These are phyloP conservation scores for Gorgonomyces haynaldii DNA, from an alignment of 192 early-diverging fungal species.

Conservation along the genomic window DNA sequence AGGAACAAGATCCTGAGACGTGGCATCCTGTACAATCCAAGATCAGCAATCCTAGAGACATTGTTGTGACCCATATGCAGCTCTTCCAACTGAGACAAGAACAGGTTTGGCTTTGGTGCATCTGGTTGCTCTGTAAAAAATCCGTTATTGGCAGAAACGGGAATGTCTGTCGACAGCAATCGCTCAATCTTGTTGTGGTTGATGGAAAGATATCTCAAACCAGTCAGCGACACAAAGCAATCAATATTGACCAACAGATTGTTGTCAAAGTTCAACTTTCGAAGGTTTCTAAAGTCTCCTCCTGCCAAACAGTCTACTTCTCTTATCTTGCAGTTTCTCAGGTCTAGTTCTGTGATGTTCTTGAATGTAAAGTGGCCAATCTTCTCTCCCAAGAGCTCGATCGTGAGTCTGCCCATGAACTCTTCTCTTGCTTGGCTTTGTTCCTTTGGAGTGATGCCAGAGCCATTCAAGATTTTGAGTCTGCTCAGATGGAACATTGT, in stretches of 20 bases:
- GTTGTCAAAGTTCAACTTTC: slow-evolving; percentile 46
- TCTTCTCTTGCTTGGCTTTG: slow-evolving; percentile 36
- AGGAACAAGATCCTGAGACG: slow-evolving; percentile 36
- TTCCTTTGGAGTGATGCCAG: slow-evolving; percentile 40
- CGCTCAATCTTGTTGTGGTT: slow-evolving; percentile 45
- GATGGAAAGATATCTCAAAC: slow-evolving; percentile 31
- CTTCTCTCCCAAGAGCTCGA: slow-evolving; percentile 47
- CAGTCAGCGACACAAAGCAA: slow-evolving; percentile 26
- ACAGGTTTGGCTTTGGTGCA: not conserved
- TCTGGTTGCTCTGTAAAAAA: not conserved
- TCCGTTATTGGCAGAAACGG: slow-evolving; percentile 3
- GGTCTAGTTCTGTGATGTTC: slow-evolving; percentile 42
- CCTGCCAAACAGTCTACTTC: slow-evolving; percentile 45
- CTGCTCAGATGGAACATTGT: slow-evolving; percentile 43
- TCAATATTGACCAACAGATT: slow-evolving; percentile 42
- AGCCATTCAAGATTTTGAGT: slow-evolving; percentile 49
- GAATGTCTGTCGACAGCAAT: slow-evolving; percentile 25
- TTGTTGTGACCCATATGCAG: slow-evolving; percentile 44
- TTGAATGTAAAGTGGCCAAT: slow-evolving; percentile 45
- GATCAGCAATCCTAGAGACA: slow-evolving; percentile 37
- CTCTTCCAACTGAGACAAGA: slow-evolving; percentile 41
- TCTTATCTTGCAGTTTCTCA: slow-evolving; percentile 50
- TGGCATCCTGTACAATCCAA: slow-evolving; percentile 35
- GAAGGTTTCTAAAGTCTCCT: slow-evolving; percentile 40
- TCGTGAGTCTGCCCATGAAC: slow-evolving; percentile 46